Conservation (phyloP, 129 eudicot species). For the Apium graveolens region DNA sequence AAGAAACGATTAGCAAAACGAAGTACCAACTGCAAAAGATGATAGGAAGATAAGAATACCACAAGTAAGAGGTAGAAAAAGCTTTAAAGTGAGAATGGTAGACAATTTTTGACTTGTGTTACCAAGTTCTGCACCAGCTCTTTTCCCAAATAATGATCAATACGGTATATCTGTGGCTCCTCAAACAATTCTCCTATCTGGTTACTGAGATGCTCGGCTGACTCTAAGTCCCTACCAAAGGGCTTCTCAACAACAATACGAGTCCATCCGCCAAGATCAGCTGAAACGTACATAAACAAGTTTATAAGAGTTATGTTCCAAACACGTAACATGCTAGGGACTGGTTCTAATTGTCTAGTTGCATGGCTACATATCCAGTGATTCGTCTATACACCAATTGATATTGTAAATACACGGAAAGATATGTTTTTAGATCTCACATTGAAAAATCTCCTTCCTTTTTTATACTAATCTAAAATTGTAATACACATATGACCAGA, state of each 20-base stretch:
- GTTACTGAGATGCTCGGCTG: constrained; percentile 87
- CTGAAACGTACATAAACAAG: constrained; percentile 28
- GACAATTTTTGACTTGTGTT: constrained; percentile 11
- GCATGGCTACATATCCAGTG: not conserved
- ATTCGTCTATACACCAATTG: not conserved
- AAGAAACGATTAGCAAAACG: constrained; percentile 99
- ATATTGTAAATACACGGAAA: not conserved
- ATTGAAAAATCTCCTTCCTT: no score
- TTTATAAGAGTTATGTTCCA: not conserved
- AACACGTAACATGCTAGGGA: not conserved
- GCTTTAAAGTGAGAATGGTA: not conserved
- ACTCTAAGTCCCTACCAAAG: constrained; percentile 89
- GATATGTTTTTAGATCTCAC: no score
- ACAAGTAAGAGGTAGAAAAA: not conserved
- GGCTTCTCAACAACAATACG: constrained; percentile 99
- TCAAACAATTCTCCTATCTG: constrained; percentile 95
- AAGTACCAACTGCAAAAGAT: constrained; percentile 76
- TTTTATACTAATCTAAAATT: no score
- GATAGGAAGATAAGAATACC: not conserved
- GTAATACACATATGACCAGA: no score
- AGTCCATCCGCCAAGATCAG: constrained; percentile 99
- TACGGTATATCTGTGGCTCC: constrained; percentile 93
- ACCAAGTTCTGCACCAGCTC: constrained; percentile 99
- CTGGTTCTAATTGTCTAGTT: not conserved
- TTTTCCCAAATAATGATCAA: constrained; percentile 96